Evolutionary conservation across 805 yeast species (phyloP).

Genomic region (Suhomyces canberraensis): DNA sequence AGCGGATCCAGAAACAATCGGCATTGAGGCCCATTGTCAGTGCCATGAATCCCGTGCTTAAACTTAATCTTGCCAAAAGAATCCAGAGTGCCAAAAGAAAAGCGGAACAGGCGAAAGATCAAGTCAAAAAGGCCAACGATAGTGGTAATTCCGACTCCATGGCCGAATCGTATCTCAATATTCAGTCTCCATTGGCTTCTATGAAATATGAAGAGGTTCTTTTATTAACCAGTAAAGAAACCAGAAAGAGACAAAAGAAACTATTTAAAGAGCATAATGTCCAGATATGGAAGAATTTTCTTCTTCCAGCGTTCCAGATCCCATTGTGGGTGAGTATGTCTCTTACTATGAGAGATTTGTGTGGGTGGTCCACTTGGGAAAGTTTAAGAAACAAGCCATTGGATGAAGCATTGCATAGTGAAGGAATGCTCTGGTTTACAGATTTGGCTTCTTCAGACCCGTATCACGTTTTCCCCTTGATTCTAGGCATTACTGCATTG

Average conservation of each 20-base stretch:
- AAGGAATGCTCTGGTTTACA: conserved; percentile 59
- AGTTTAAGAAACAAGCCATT: conserved; percentile 42
- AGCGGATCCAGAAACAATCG: conserved; percentile 66
- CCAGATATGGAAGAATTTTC: conserved; percentile 75
- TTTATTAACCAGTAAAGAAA: conserved; percentile 72
- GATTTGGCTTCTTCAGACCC: conserved; percentile 64
- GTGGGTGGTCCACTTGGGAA: conserved; percentile 61
- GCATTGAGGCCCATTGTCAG: conserved; percentile 65
- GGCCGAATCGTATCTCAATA: conserved; percentile 8
- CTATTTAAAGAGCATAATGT: conserved; percentile 67
- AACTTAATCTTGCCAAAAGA: conserved; percentile 50
- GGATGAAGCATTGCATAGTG: conserved; percentile 48
- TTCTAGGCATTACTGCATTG: conserved; percentile 67
- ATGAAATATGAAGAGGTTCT: conserved; percentile 77
- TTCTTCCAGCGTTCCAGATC: conserved; percentile 76
- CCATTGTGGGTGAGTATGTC: conserved; percentile 86
- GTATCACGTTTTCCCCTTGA: conserved; percentile 60
- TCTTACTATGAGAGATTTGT: conserved; percentile 66
- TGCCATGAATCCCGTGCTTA: conserved; percentile 73
- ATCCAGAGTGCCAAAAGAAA: conserved; percentile 36
- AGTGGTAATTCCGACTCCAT: conserved; percentile 3
- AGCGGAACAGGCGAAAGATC: conserved; percentile 14
- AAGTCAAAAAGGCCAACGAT: conserved; percentile 14
- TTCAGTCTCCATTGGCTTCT: conserved; percentile 31
- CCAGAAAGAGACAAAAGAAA: conserved; percentile 65